Base-by-base conservation (phyloP, 495 filamentous ascomycete species). In the Daldinia concentrica region DNA sequence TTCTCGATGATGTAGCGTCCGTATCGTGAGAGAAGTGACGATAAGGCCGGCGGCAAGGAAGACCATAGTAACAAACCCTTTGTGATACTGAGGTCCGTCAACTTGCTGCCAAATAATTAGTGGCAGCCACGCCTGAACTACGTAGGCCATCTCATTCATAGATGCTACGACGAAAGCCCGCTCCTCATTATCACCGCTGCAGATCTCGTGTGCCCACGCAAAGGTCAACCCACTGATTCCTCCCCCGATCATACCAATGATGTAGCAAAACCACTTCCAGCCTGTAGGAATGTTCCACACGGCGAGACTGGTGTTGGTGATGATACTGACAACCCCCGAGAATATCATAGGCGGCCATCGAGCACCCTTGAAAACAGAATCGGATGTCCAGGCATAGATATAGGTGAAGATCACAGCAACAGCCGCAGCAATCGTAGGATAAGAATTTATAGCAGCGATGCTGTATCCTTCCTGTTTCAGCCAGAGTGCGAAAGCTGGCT, bases 161-260 rank as follows among this genome's bases (percentile, higher is more conserved):
- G 78, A 58, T 7, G 61, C 80, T 3, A 80, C 74, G 5, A 87
- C 84, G 15, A 89, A 62, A 2, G 86, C 83, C n/a, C 88, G 75
- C 72, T 89, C 86, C 68, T 86, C 83, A 24, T 84, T 83, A 55
- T 86, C 84, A 27, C 80, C 79, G 9, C 76, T 76, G 67, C 80
- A 88, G 73, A 82, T 85, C 70, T 80, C 86, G 71, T 88, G 84
- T 2, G 85, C 83, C 87, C 86, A 89, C 22, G 77, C 77, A 59
- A 76, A 82, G 19, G 70, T 80, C 30, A 82, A 55, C 26, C 80
- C 80, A 24, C 75, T 78, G 48, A 81, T 74, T 4, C 79, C 78
- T 48, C 76, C 52, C 59, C 76, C 65, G 32, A 81, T 80, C 72
- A 75, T 67, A 76, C 83, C 58, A 74, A 88, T 51, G 73, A 87